Evolutionary conservation across 768 basidiomycete species (phyloP).

Genomic region (Sutorius australiensis): DNA sequence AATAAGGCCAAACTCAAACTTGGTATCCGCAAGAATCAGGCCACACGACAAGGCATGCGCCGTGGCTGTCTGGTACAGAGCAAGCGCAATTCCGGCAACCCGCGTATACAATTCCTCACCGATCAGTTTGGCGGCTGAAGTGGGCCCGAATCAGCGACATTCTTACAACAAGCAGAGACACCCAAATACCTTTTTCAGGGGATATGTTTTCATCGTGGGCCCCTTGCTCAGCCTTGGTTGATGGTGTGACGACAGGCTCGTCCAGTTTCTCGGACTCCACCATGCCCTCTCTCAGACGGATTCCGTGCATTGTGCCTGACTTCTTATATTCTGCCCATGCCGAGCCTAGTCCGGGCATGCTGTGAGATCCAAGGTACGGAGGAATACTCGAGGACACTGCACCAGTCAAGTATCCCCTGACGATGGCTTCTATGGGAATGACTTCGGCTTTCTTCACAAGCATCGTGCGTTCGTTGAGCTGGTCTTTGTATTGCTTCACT

Average conservation of each 20-base stretch:
- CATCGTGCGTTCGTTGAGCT: slow-evolving; percentile 84
- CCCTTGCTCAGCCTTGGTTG: slow-evolving; percentile 94
- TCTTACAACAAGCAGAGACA: background rate
- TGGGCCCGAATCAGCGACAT: background rate
- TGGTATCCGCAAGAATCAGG: slow-evolving; percentile 95
- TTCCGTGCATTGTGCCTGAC: slow-evolving; percentile 83
- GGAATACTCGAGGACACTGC: slow-evolving; percentile 14
- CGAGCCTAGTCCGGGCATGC: slow-evolving; percentile 58
- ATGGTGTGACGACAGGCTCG: slow-evolving; percentile 89
- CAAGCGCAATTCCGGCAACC: slow-evolving; percentile 57
- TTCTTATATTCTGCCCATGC: slow-evolving; percentile 94
- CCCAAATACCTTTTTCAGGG: slow-evolving; percentile 60
- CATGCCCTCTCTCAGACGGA: slow-evolving; percentile 67
- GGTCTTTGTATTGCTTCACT: slow-evolving; percentile 66
- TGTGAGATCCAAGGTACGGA: slow-evolving; percentile 5
- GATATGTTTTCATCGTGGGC: slow-evolving; percentile 96
- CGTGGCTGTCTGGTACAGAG: slow-evolving; percentile 72
- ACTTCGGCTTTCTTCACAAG: slow-evolving; percentile 87
- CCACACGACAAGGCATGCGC: slow-evolving; percentile 69
- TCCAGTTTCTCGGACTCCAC: slow-evolving; percentile 82
- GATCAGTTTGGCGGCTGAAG: slow-evolving; percentile 58
- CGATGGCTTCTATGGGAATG: slow-evolving; percentile 91
- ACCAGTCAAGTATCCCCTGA: slow-evolving; percentile 97
- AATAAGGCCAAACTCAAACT: slow-evolving; percentile 95
- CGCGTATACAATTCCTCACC: slow-evolving; percentile 60